Percentiles rank a stretch among this genome's conserved stretches.
phyloP scores from a whole-genome alignment of 257 asterid species.

The Solanum okadae region DNA sequence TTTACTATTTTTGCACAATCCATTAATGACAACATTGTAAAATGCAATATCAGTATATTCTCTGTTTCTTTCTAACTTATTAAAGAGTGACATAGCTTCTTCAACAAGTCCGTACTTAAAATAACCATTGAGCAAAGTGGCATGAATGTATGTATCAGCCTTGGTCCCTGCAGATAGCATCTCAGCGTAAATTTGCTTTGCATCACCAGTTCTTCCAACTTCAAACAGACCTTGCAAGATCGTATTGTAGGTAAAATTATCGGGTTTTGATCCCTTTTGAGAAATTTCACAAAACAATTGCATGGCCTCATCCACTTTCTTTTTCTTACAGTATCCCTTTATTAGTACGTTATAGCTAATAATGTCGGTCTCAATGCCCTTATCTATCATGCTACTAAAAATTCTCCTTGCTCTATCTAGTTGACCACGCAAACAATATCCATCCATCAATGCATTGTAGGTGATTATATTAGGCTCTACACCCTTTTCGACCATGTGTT shows the following conservation, averaged over 20 bases:
- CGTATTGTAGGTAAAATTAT: not conserved
- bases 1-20: not conserved
- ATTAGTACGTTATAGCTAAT: not conserved
- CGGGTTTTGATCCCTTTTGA: not conserved
- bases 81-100: not conserved
- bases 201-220: not conserved
- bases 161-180: not conserved
- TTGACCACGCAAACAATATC: not conserved
- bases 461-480: not conserved
- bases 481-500: not conserved
- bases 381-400: not conserved
- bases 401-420: not conserved
- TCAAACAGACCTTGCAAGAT: not conserved
- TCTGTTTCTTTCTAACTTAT: not conserved
- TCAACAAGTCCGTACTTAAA: not conserved
- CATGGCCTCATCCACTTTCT: rapidly evolving
- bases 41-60: not conserved
- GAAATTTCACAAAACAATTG: not conserved
- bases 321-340: not conserved
- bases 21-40: not conserved
- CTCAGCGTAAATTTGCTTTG: not conserved
- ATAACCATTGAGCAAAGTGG: not conserved
- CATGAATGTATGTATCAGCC: not conserved
- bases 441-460: not conserved
- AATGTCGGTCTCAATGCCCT: not conserved